Base-by-base conservation (phyloP, 163 green algal genomes). In the Coccomyxa subellipsoidea region DNA sequence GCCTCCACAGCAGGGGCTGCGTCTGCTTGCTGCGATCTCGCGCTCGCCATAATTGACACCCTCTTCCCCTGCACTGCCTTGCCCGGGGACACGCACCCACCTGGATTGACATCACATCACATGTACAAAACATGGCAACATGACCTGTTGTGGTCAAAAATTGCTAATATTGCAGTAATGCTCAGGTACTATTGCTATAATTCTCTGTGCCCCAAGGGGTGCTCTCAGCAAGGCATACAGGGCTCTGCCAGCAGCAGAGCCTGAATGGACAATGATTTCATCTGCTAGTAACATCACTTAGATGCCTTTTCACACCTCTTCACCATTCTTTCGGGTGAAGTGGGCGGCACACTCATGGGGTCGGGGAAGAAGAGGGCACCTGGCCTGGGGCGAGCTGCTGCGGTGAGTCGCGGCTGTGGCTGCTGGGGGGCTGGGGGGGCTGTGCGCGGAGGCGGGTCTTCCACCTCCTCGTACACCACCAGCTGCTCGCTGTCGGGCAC, bases 381-480 rank as follows among this genome's bases (percentile, higher is more conserved):
- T 59, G 47, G 47, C 5, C 23, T 59, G 47, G 47, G 23, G 47
- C 47, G 47, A 59, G 47, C 15, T 8, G 47, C 47, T 27, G 47
- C 15, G 47, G 47, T 59, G 47, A 18, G 47, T 18, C 47, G 47
- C 47, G 47, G 23, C 47, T 59, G 47, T 12, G 3, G 47, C 47
- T 12, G 47, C 47, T 59, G 47, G 15, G 47, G 0, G 21, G 4
- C 47, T 27, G 47, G 15, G 4, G 47, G 47, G 4, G 47, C 47
- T 12, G 21, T 59, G 21, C 0, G 2, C 3, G 47, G 47, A 18
- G 47, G 47, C 4, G 5, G 2, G 47, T 59, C 47, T 18, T 59
- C 47, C 53, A 92, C 85, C 85, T 96, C 93, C 29, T 79, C 73
- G 73, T 95, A 96, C 9, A 90, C 87, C 47, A 93, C 88, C 70